Conservation (phyloP, 441 rosid species). For the Arabidopsis lyrata region DNA sequence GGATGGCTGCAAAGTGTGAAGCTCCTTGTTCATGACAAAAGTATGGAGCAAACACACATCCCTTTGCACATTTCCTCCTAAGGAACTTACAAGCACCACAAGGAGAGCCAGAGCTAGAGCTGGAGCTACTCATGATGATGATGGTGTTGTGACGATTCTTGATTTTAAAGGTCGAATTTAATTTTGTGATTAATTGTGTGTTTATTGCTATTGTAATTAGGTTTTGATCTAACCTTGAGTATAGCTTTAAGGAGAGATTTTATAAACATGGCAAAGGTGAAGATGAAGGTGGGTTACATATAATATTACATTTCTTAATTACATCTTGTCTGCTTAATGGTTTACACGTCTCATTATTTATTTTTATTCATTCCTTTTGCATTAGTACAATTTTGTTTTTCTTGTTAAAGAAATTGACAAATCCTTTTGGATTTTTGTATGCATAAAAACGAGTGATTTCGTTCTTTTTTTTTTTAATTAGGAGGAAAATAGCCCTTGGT, state of each 20-base stretch:
- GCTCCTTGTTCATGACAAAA: slow-evolving; percentile 96
- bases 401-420: slow-evolving; percentile 38
- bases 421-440: slow-evolving; percentile 35
- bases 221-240: slow-evolving; percentile 49
- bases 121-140: slow-evolving; percentile 42
- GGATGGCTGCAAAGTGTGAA: slow-evolving; percentile 87
- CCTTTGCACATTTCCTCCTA: slow-evolving; percentile 89
- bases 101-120: slow-evolving; percentile 69
- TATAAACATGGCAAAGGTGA: slow-evolving; percentile 66
- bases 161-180: slow-evolving; percentile 3
- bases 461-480: not conserved
- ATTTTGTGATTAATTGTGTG: slow-evolving; percentile 10
- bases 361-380: slow-evolving; percentile 50
- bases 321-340: slow-evolving; percentile 75
- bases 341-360: slow-evolving; percentile 63
- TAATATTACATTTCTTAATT: slow-evolving; percentile 60
- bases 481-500: slow-evolving; percentile 1
- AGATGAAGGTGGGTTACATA: slow-evolving; percentile 67
- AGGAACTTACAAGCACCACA: slow-evolving; percentile 99
- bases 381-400: slow-evolving; percentile 37
- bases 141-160: slow-evolving; percentile 16
- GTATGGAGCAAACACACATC: slow-evolving; percentile 97
- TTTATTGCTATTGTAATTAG: slow-evolving; percentile 35
- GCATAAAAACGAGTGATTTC: slow-evolving; percentile 10
- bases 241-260: slow-evolving; percentile 47